Conservation (phyloP, 176 grass and related monocot species). For the Aegilops umbellulata region DNA sequence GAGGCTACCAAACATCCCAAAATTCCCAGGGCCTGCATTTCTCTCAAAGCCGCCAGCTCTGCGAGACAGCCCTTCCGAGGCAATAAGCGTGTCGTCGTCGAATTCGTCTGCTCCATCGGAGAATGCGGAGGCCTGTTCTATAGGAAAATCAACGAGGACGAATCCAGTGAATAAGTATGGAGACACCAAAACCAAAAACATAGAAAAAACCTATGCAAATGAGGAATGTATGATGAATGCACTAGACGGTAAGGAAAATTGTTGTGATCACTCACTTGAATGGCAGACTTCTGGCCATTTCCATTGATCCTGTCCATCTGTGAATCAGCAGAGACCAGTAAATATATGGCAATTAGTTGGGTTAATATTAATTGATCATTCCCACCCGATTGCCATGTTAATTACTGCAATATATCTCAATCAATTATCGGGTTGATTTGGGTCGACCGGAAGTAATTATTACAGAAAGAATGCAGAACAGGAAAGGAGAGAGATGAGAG, state of each 20-base stretch:
- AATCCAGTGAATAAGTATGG: slow-evolving; percentile 39
- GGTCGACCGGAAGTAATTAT: background rate
- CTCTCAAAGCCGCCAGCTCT: slow-evolving; percentile 22
- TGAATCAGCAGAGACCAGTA: background rate
- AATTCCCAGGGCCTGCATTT: background rate
- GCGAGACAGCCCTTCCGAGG: background rate
- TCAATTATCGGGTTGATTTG: background rate
- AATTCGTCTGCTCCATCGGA: slow-evolving; percentile 35
- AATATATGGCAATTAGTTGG: background rate
- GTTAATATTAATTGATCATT: background rate
- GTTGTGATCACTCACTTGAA: slow-evolving; percentile 23
- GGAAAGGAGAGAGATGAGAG: background rate
- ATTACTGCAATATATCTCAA: background rate
- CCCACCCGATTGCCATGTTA: background rate
- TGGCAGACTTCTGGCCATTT: background rate
- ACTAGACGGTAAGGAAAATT: background rate
- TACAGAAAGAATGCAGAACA: background rate
- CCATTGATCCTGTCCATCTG: slow-evolving; percentile 33
- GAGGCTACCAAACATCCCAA: slow-evolving; percentile 32
- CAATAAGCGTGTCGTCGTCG: slow-evolving; percentile 36
- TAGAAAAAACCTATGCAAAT: background rate
- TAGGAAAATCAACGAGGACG: slow-evolving; percentile 9
- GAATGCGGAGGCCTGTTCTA: slow-evolving; percentile 33
- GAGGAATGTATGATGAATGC: background rate
- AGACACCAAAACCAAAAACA: background rate